Percentiles rank a stretch among this genome's conserved stretches.
phyloP scores from a whole-genome alignment of 129 eudicot species.

The Lactuca sativa region DNA sequence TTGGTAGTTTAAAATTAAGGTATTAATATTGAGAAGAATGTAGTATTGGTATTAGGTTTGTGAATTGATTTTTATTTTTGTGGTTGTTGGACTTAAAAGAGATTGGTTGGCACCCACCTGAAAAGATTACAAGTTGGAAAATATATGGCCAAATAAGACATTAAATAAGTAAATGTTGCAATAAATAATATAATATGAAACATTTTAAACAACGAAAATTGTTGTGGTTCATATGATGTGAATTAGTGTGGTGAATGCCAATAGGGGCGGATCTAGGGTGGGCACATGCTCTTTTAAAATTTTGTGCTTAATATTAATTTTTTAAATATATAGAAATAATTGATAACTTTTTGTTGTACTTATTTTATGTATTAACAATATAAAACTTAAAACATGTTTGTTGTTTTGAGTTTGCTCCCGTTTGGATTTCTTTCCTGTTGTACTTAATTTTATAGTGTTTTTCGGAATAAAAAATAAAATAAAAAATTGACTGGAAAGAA shows the following conservation, averaged over 20 bases:
- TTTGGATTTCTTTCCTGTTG: background rate
- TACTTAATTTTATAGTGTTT: background rate
- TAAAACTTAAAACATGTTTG: background rate
- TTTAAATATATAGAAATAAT: background rate
- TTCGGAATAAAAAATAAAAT: background rate
- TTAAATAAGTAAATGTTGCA: background rate
- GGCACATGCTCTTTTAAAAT: no score
- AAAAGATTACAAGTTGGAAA: slow-evolving; percentile 14
- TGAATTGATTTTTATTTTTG: slow-evolving; percentile 16
- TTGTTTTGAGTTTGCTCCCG: background rate
- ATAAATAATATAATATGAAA: background rate
- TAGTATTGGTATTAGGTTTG: slow-evolving; percentile 19
- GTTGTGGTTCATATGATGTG: background rate
- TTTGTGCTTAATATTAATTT: background rate
- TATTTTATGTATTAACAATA: background rate
- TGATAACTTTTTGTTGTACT: background rate
- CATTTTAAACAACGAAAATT: background rate
- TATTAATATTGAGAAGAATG: background rate
- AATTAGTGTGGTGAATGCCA: background rate
- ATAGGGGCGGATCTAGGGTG: no score
- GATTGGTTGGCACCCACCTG: slow-evolving; percentile 31
- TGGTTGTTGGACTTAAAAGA: slow-evolving; percentile 36
- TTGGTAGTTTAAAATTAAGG: background rate
- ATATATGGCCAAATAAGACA: background rate
- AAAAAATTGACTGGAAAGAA: background rate